Evolutionary conservation across 257 asterid species (phyloP).

Genomic region (Phtheirospermum japonicum): DNA sequence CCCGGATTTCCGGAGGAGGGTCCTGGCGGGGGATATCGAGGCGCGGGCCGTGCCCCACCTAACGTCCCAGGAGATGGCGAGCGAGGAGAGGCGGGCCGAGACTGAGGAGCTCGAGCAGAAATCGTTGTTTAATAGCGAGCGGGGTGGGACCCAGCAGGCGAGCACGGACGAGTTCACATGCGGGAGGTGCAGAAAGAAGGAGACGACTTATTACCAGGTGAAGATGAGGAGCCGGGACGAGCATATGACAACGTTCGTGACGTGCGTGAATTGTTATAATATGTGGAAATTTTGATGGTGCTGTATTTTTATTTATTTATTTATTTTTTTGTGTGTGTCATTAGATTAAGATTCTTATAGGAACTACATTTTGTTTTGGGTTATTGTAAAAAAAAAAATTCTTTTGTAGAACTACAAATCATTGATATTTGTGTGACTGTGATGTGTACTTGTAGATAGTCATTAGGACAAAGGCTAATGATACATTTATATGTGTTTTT

Average conservation of each 20-base stretch:
- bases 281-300: constrained; percentile 84
- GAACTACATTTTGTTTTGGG: too few relatives aligned
- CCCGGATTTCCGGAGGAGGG: constrained; percentile 70
- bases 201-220: constrained; percentile 82
- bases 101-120: constrained; percentile 70
- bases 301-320: too few relatives aligned
- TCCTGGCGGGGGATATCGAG: constrained; percentile 60
- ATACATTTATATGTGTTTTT: too few relatives aligned
- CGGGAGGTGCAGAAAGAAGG: constrained; percentile 77
- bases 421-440: too few relatives aligned
- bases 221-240: constrained; percentile 98
- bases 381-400: too few relatives aligned
- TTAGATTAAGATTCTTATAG: too few relatives aligned
- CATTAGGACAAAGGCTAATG: too few relatives aligned
- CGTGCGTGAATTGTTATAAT: constrained; percentile 80
- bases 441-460: too few relatives aligned
- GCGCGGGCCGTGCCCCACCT: constrained; percentile 45
- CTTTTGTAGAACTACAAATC: too few relatives aligned
- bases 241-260: constrained; percentile 93
- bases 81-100: constrained; percentile 69
- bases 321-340: too few relatives aligned
- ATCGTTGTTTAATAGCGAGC: constrained; percentile 69
- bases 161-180: constrained; percentile 76
- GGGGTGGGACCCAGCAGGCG: constrained; percentile 62
- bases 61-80: constrained; percentile 85